A percentile compares a stretch with the other conserved stretches of the same genome.
These are phyloP conservation scores for Agrocybe praecox DNA, from an alignment of 768 basidiomycete genomes.

Conservation along the genomic window DNA sequence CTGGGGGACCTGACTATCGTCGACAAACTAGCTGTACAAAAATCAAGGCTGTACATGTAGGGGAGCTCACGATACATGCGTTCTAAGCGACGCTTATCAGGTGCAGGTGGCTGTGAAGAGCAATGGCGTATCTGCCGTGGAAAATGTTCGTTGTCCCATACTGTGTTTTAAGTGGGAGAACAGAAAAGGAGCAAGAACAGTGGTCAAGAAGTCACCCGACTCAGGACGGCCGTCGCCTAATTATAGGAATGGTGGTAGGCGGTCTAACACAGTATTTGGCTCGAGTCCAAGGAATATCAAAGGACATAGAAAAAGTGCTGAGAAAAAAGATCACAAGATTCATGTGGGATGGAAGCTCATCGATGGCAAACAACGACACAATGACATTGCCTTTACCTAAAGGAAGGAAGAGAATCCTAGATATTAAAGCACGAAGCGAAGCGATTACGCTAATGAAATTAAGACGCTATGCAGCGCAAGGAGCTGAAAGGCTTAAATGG, in stretches of 20 bases:
- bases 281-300: not conserved
- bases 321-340: slow-evolving; percentile 17
- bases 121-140: too few species aligned
- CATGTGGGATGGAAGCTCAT: slow-evolving; percentile 20
- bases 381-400: slow-evolving; percentile 10
- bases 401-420: slow-evolving; percentile 26
- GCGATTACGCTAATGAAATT: slow-evolving; percentile 23
- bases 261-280: not conserved
- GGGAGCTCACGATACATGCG: too few species aligned
- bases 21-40: too few species aligned
- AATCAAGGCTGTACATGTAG: too few species aligned
- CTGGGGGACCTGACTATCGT: too few species aligned
- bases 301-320: not conserved
- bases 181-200: too few species aligned
- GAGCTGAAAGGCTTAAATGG: not conserved
- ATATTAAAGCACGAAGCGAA: slow-evolving; percentile 26
- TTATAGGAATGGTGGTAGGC: slow-evolving; percentile 14
- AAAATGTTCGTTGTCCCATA: too few species aligned
- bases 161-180: too few species aligned
- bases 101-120: too few species aligned
- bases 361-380: slow-evolving; percentile 15
- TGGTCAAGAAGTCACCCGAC: slow-evolving; percentile 31
- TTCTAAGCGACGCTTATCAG: too few species aligned
- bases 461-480: slow-evolving; percentile 16
- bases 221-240: slow-evolving; percentile 21